phyloP scores from a whole-genome alignment of 768 basidiomycete species.

The Pilatotrama ljubarskyi region DNA sequence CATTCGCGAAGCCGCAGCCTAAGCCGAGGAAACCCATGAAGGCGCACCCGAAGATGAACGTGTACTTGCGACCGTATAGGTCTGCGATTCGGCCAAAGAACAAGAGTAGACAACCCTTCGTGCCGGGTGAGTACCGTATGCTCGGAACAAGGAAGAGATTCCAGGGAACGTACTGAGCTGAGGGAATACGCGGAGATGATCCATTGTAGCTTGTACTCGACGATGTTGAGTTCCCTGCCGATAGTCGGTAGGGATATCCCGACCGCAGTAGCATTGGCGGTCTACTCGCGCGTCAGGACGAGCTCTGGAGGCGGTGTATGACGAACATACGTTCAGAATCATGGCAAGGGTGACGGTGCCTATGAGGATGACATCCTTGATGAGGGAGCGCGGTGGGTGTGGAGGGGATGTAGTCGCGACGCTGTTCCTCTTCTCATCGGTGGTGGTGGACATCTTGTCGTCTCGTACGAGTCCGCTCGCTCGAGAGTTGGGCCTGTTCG shows the following conservation, averaged over 20 bases:
- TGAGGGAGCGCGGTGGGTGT: background rate
- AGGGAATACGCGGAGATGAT: conserved; percentile 65
- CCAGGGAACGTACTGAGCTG: conserved; percentile 53
- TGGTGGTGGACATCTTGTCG: background rate
- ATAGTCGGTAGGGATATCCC: conserved; percentile 33
- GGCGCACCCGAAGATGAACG: conserved; percentile 61
- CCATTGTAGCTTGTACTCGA: conserved; percentile 63
- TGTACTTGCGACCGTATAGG: conserved; percentile 70
- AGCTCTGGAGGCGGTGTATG: background rate
- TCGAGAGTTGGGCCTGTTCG: background rate
- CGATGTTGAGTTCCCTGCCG: conserved; percentile 44
- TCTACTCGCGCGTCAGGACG: conserved; percentile 14
- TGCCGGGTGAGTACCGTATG: background rate
- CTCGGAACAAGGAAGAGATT: background rate
- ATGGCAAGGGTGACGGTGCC: conserved; percentile 33
- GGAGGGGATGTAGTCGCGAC: background rate
- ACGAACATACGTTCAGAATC: conserved; percentile 31
- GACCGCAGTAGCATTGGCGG: conserved; percentile 25
- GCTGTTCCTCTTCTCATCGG: background rate
- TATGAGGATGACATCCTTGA: conserved; percentile 23
- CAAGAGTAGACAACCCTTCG: conserved; percentile 74
- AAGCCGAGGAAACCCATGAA: conserved; percentile 59
- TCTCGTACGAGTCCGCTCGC: background rate
- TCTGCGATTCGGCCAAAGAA: conserved; percentile 81
- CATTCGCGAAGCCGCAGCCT: conserved; percentile 62